Evolutionary conservation across 2,329 filamentous ascomycete genomes (phyloP).

Genomic region (Chaetothyriales sp.): DNA sequence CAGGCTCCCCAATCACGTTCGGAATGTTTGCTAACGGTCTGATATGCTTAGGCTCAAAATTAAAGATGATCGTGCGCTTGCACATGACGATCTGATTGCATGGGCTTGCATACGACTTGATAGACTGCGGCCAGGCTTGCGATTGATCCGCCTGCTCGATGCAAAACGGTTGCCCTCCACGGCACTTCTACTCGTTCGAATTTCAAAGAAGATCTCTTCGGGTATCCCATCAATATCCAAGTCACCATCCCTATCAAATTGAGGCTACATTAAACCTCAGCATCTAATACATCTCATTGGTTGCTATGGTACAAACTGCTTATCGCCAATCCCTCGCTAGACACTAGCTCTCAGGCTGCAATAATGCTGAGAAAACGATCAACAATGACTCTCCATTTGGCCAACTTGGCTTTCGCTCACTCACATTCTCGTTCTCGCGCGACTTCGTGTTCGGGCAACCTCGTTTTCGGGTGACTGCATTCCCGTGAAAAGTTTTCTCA

Average conservation of each 20-base stretch:
- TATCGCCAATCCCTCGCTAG: background rate
- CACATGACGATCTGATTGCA: constrained; percentile 62
- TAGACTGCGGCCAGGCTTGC: constrained; percentile 58
- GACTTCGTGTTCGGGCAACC: too few relatives aligned
- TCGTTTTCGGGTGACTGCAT: too few relatives aligned
- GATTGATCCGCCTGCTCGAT: constrained; percentile 65
- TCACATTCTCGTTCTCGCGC: background rate
- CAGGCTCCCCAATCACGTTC: background rate
- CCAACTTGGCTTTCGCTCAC: background rate
- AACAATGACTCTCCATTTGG: too few relatives aligned
- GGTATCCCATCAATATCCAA: background rate
- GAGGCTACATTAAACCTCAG: background rate
- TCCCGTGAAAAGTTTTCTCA: too few relatives aligned
- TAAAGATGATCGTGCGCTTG: constrained; percentile 65
- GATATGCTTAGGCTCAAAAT: constrained; percentile 54
- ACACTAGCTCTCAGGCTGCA: background rate
- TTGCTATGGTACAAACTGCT: background rate
- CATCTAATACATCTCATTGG: background rate
- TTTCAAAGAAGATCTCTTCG: constrained; percentile 41
- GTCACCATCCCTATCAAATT: too few relatives aligned
- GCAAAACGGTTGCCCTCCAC: constrained; percentile 50
- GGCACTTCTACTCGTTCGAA: constrained; percentile 59
- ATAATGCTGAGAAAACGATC: too few relatives aligned
- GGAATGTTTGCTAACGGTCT: background rate
- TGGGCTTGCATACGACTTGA: constrained; percentile 86